Evolutionary conservation across 768 basidiomycete genomes (phyloP).

Genomic region (Boletellus ananiceps): DNA sequence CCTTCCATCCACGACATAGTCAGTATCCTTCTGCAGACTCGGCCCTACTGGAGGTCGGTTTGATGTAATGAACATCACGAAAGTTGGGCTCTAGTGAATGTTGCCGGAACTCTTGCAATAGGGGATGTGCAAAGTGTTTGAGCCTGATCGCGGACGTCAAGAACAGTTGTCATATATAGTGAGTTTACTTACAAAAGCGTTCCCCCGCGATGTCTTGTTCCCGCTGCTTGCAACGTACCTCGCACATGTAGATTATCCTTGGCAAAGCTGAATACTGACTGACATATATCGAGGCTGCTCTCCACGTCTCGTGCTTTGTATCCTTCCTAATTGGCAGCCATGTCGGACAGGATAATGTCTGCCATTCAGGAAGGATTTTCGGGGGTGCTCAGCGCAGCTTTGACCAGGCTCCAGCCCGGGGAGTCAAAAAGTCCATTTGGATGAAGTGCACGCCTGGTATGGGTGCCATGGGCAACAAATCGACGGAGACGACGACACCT

Average conservation of each 20-base stretch:
- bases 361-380: slow-evolving; percentile 42
- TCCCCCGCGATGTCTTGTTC: slow-evolving; percentile 38
- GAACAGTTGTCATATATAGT: not conserved
- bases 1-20: slow-evolving; percentile 73
- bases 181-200: slow-evolving; percentile 46
- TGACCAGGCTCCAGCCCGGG: slow-evolving; percentile 44
- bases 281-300: slow-evolving; percentile 66
- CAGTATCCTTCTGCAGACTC: slow-evolving; percentile 85
- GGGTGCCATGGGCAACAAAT: slow-evolving; percentile 67
- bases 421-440: slow-evolving; percentile 73
- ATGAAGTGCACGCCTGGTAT: slow-evolving; percentile 72
- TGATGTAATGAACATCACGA: slow-evolving; percentile 59
- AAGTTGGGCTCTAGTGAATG: slow-evolving; percentile 61
- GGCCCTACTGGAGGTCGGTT: slow-evolving; percentile 75
- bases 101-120: slow-evolving; percentile 59
- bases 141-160: slow-evolving; percentile 44
- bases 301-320: slow-evolving; percentile 61
- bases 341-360: slow-evolving; percentile 85
- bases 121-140: slow-evolving; percentile 81
- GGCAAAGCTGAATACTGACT: slow-evolving; percentile 69
- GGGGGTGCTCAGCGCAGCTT: slow-evolving; percentile 31
- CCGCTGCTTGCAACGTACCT: slow-evolving; percentile 37
- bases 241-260: slow-evolving; percentile 46
- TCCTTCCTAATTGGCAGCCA: slow-evolving; percentile 89
- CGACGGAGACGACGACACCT: slow-evolving; percentile 68